phyloP scores from a whole-genome alignment of 345 rosid genomes.

The Lumnitzera littorea region DNA sequence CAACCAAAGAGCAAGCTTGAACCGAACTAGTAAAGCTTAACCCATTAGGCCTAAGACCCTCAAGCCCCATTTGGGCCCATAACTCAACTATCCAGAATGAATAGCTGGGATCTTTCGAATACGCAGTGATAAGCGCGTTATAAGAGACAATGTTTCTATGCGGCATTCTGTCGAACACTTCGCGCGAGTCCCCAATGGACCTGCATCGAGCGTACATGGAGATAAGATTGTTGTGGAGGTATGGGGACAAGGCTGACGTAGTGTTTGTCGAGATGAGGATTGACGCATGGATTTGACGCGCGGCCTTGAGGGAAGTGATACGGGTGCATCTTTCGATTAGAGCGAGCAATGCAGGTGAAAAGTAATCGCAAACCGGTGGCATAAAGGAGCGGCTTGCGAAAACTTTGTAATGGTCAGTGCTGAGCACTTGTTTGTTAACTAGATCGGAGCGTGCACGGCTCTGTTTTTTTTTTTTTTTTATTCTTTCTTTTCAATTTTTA shows the following conservation, averaged over 20 bases:
- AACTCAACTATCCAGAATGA: slow-evolving; percentile 28
- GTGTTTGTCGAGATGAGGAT: slow-evolving; percentile 29
- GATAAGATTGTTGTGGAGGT: slow-evolving; percentile 48
- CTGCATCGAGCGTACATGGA: slow-evolving; percentile 64
- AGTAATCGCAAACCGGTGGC: slow-evolving; percentile 22
- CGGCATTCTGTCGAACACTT: slow-evolving; percentile 73
- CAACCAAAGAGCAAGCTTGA: slow-evolving; percentile 44
- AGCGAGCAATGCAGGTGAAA: slow-evolving; percentile 15
- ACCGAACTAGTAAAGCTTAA: slow-evolving; percentile 64
- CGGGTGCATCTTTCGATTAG: slow-evolving; percentile 51
- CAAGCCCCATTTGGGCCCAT: slow-evolving; percentile 28
- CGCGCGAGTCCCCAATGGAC: slow-evolving; percentile 26
- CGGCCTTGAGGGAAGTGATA: slow-evolving; percentile 26
- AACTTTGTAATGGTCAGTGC: neutral
- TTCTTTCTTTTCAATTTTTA: no score
- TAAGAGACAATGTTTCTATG: slow-evolving; percentile 48
- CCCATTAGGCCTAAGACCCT: slow-evolving; percentile 49
- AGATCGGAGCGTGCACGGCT: no score
- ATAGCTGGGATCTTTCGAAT: slow-evolving; percentile 33
- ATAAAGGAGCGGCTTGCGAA: slow-evolving; percentile 4
- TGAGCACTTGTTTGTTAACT: no score
- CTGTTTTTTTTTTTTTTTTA: no score
- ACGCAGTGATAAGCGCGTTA: slow-evolving; percentile 66
- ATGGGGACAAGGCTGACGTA: slow-evolving; percentile 29
- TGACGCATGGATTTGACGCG: slow-evolving; percentile 63